Conservation (phyloP, 805 yeast species). For the Cyberlindnera mrakii region DNA sequence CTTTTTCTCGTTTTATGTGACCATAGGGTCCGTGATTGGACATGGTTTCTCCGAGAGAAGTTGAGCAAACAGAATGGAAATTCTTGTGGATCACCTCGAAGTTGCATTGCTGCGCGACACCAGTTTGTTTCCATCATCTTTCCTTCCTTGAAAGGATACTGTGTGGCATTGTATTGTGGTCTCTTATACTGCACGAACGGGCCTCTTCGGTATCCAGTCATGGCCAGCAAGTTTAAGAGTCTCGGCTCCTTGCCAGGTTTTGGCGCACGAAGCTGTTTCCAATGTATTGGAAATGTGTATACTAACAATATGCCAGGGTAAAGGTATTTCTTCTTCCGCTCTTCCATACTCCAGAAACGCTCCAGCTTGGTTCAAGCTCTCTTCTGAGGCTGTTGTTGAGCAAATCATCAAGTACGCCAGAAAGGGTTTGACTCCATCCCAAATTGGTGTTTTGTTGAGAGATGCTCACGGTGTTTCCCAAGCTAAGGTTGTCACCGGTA, state of each 20-base stretch:
- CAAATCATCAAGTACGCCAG: slow-evolving; percentile 99
- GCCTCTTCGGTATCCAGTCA: slow-evolving; percentile 3
- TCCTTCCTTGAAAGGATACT: slow-evolving; percentile 14
- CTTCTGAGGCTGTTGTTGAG: slow-evolving; percentile 93
- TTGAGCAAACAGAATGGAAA: slow-evolving; percentile 1
- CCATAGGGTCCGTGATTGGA: slow-evolving; percentile 9
- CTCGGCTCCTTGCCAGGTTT: slow-evolving; percentile 4
- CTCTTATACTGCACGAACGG: not conserved
- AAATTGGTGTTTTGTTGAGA: slow-evolving; percentile 98
- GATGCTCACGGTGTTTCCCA: slow-evolving; percentile 99
- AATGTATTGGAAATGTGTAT: slow-evolving; percentile 8
- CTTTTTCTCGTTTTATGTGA: slow-evolving; percentile 4
- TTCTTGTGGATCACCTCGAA: not conserved
- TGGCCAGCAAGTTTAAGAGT: slow-evolving; percentile 5
- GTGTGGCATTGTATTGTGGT: slow-evolving; percentile 10
- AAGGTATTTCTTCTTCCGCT: slow-evolving; percentile 99
- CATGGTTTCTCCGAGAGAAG: not conserved
- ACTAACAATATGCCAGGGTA: slow-evolving; percentile 69
- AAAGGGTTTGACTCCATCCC: slow-evolving; percentile 99
- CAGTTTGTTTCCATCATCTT: slow-evolving; percentile 34
- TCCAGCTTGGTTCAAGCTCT: slow-evolving; percentile 99
- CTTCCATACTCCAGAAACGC: slow-evolving; percentile 98
- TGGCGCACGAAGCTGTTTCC: slow-evolving; percentile 1
- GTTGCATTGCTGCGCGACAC: slow-evolving; percentile 39
- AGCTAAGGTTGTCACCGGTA: slow-evolving; percentile 95